phyloP scores from a whole-genome alignment of 2,329 filamentous ascomycete genomes.

The Chaetomiaceae sp. region DNA sequence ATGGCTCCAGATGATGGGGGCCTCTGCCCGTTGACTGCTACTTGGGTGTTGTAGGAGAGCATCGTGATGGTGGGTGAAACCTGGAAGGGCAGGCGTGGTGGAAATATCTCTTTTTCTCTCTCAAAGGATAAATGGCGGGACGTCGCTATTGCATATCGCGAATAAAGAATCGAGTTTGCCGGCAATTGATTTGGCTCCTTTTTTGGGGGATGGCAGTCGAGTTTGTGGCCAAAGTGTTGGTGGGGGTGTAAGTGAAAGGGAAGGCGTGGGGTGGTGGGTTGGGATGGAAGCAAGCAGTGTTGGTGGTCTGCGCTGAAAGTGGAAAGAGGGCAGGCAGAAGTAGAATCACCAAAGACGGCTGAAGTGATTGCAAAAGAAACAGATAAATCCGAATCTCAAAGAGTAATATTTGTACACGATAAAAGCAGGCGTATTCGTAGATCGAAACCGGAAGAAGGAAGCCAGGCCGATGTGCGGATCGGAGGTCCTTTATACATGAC shows the following conservation, averaged over 20 bases:
- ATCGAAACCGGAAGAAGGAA: not conserved
- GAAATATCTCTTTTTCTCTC: too few relatives aligned
- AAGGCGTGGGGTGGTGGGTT: not conserved
- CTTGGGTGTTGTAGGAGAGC: constrained; percentile 47
- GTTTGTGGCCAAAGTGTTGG: not conserved
- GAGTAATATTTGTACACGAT: constrained; percentile 4
- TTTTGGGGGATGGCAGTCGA: not conserved
- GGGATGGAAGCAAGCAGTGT: constrained; percentile 1
- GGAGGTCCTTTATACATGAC: constrained; percentile 21
- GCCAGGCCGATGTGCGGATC: constrained; percentile 22
- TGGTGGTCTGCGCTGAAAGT: constrained; percentile 5
- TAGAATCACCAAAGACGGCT: too few relatives aligned
- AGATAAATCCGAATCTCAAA: constrained; percentile 1
- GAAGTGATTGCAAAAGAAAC: constrained; percentile 6
- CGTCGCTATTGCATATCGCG: constrained; percentile 20
- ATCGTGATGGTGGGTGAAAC: constrained; percentile 30
- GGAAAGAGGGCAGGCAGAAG: constrained; percentile 6
- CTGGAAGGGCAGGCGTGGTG: too few relatives aligned
- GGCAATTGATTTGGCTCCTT: not conserved
- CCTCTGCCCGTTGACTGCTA: constrained; percentile 40
- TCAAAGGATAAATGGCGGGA: not conserved
- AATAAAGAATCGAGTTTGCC: too few relatives aligned
- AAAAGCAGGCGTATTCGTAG: too few relatives aligned
- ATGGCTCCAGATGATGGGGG: constrained; percentile 28
- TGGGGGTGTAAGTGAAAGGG: constrained; percentile 21